A percentile compares a stretch with the other conserved stretches of the same genome.
Evolutionary conservation across 768 basidiomycete species (phyloP).

Genomic region (Amanita subjunquillea): DNA sequence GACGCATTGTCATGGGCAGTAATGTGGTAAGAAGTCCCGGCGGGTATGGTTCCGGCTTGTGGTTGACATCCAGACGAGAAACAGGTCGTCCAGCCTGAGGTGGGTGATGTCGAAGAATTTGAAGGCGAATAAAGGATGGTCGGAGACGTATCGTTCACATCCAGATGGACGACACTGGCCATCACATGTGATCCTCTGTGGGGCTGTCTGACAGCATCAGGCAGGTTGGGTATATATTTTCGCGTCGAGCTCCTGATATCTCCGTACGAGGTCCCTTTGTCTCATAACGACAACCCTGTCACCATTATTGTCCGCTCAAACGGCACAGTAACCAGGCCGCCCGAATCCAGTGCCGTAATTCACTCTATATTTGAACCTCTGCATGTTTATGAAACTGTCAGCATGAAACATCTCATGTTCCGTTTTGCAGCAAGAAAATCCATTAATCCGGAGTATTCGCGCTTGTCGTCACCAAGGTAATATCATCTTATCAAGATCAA

Average conservation of each 20-base stretch:
- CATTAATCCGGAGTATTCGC: not conserved
- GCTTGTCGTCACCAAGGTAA: not conserved
- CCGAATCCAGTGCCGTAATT: not conserved
- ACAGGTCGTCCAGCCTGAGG: constrained; percentile 61
- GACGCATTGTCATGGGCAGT: constrained; percentile 52
- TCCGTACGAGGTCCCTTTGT: not conserved
- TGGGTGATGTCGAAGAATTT: constrained; percentile 37
- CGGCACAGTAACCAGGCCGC: not conserved
- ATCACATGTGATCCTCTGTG: not conserved
- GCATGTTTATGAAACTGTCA: not conserved
- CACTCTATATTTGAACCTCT: no score
- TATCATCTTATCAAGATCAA: not conserved
- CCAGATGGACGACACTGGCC: constrained; percentile 22
- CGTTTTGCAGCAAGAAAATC: not conserved
- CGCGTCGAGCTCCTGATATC: not conserved
- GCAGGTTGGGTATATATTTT: not conserved
- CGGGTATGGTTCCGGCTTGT: constrained; percentile 31
- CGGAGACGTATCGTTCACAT: constrained; percentile 61
- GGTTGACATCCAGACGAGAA: constrained; percentile 38
- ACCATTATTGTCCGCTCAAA: not conserved
- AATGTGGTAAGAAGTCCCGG: constrained; percentile 49
- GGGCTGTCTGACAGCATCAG: not conserved
- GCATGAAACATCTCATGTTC: not conserved
- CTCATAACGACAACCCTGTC: not conserved
- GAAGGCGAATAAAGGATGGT: constrained; percentile 51